A percentile compares a stretch with the other conserved stretches of the same genome.
Evolutionary conservation across 768 basidiomycete species (phyloP).

Genomic region (Suillus subalutaceus): DNA sequence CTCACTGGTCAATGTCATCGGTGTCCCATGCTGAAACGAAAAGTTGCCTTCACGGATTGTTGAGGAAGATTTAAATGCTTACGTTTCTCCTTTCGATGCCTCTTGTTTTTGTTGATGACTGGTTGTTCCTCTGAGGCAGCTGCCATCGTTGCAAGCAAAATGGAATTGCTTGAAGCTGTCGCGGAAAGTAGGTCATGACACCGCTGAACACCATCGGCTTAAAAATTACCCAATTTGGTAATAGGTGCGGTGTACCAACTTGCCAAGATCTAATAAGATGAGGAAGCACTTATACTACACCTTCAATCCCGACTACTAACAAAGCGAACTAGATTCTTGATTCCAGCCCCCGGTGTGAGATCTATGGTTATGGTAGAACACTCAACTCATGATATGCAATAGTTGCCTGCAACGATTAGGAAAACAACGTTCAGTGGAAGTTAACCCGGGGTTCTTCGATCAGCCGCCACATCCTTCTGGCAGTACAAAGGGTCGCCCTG

Average conservation of each 20-base stretch:
- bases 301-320: no score
- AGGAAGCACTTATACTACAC: no score
- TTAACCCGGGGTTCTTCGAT: background rate
- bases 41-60: conserved; percentile 10
- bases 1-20: conserved; percentile 98
- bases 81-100: conserved; percentile 96
- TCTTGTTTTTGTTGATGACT: conserved; percentile 80
- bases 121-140: conserved; percentile 37
- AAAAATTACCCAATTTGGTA: no score
- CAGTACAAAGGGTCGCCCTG: no score
- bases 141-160: conserved; percentile 22
- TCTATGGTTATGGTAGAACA: background rate
- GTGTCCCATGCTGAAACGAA: conserved; percentile 89
- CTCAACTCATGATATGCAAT: background rate
- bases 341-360: background rate
- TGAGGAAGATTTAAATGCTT: conserved; percentile 32
- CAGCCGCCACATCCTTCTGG: background rate
- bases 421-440: no score
- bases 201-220: no score
- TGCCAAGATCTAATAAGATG: no score
- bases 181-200: background rate
- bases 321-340: no score
- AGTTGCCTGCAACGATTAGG: background rate
- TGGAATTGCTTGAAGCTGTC: background rate
- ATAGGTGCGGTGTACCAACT: no score